Evolutionary conservation across 208 protist genomes (phyloP), one percentile per base, ranked within the genome.

Genomic region (Acanthamoeba royreba): DNA sequence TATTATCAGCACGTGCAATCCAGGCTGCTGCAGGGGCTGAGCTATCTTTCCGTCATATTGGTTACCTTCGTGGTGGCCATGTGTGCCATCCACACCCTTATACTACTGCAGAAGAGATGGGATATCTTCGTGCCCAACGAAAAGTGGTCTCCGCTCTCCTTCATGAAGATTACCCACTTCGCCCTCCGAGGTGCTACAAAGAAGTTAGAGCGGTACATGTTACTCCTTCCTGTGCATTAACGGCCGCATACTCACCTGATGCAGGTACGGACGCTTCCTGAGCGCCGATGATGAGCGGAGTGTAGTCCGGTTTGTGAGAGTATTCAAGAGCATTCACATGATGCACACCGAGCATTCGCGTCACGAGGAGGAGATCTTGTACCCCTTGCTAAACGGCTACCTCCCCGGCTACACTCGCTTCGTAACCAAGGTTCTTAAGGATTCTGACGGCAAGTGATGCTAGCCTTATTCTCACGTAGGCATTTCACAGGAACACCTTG

Each of bases 111-210:
- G 49, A 55, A 66, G 47, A 5, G 81, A 2, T 15, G n/a, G 25
- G 55, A 77, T 58, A 9, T 92, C 52, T 92, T 69, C 31, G 86
- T 92, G 52, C 86, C 86, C 58, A 55, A 92, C 43, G 86, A 92
- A 19, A 92, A 92, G 86, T 92, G 86, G 86, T 52, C 55, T 4
- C 86, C 86, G 38, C 61, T 92, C 15, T 77, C 58, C 55, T 77
- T 92, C 61, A 92, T 55, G 43, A 92, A 92, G 42, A 52, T 77
- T 17, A 38, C 35, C 43, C 86, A 92, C 61, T 69, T 61, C 31
- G 86, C 55, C 40, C 40, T 77, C 1, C 86, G 86, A 5, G 35
- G 46, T 2, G 61, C 40, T 8, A 11, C 31, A 31, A 40, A 19
- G 31, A 89, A 66, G 49, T 3, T 89, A 35, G 81, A 69, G 45